Base-by-base conservation (phyloP, 768 basidiomycete genomes). In the Panaeolus papilionaceus region DNA sequence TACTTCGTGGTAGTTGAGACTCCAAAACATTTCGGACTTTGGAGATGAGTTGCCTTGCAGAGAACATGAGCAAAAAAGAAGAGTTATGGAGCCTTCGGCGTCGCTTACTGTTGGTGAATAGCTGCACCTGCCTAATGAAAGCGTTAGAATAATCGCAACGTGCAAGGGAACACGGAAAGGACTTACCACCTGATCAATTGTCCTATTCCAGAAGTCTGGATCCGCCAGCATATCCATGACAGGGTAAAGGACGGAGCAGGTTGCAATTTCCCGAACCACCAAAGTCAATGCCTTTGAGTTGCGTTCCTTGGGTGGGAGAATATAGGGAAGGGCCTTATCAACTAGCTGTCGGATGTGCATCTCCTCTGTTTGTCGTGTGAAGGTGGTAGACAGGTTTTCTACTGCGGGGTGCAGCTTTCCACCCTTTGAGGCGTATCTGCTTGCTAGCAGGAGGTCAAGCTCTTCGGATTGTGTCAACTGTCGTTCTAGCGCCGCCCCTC, bases 181-280 rank as follows among this genome's bases (percentile, higher is more conserved):
- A 82, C 94, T 79, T 76, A 95, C 96, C 81, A 94, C 88, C 80
- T 96, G 91, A 77, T 98, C 96, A 62, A 98, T 93, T 42, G 88
- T 87, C 67, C 89, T 84, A 80, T 99, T 99, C 96, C 96, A 98
- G 71, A 98, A 98, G 77, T 99, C 98, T 4, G 96, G 94, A 76
- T 99, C 98, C 37, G 92, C 85, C 40, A 98, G 75, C 91, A 97
- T 94, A 62, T 98, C 94, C 84, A 97, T 89, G 64, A 97, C 78
- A 12, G 97, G 96, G 74, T 92, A 89, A 45, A 98, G 74, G 3
- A 97, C 88, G 2, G 91, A 83, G 74, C 94, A 96, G 4, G 92
- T 86, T 0, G 92, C 82, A 71, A 98, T 86, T 79, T 99, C 98
- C 58, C 95, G 82, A 3, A 89, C 88, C 16, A 93, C 89, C 42